Evolutionary conservation across 768 basidiomycete genomes (phyloP), one percentile per base, ranked within the genome.

Genomic region (Suillus brevipes): DNA sequence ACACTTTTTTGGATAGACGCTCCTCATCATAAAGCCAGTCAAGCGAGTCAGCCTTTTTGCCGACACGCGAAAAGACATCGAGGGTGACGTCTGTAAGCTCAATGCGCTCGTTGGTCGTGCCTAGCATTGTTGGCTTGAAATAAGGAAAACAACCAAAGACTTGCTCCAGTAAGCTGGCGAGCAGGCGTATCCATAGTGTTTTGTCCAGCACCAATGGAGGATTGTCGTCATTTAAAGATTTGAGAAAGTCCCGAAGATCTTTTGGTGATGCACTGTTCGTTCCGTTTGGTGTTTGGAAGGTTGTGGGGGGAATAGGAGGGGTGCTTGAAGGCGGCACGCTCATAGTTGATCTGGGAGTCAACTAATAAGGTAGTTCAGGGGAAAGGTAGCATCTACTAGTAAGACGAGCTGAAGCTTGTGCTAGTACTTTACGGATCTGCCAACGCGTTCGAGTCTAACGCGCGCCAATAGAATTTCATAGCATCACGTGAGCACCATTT

Each of bases 121-220:
- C 78, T 85, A 88, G 90, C 2, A 79, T 74, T 31, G 82, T 77
- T 38, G 77, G 73, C 28, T 77, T 78, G n/a, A 85, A 82, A 12
- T 82, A 75, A n/a, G 87, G 87, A 71, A 91, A 87, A 14, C 79
- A 72, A 6, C 78, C 78, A 49, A 87, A 80, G 68, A 85, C 81
- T 64, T 84, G 80, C 53, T 87, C 85, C 2, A 85, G 80, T 28
- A 89, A 75, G 1, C 80, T 83, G 55, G 79, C 70, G 58, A 89
- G 77, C 64, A 88, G 78, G 34, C 81, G 79, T 13, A 81, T 70
- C 86, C 85, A 89, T 64, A 77, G 71, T 25, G 77, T 72, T 65
- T 78, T 78, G 61, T 82, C 79, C n/a, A 74, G 68, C 60, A 73
- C 69, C 18, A 72, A 72, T 10, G 66, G 65, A 34, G 71, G 66